Conservation (phyloP, 129 eudicot species). For the Tagetes erecta region DNA sequence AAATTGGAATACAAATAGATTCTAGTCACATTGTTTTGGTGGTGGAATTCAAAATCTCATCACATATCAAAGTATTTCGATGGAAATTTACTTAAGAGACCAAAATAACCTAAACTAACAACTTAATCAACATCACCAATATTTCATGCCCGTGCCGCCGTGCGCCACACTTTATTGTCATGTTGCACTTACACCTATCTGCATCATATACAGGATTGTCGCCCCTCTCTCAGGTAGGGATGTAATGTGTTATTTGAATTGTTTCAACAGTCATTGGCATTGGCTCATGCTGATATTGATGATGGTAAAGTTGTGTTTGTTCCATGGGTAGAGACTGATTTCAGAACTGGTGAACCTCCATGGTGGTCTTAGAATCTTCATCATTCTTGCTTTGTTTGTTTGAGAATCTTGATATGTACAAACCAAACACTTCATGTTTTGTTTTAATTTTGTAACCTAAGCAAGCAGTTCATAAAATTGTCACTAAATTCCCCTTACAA, state of each 20-base stretch:
- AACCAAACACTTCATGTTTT: conserved; percentile 25
- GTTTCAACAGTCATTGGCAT: conserved; percentile 80
- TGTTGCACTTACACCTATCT: too few relatives aligned
- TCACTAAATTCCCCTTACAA: background rate
- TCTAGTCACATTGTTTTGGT: too few relatives aligned
- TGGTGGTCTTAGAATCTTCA: conserved; percentile 68
- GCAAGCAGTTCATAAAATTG: conserved; percentile 23
- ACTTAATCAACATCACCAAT: too few relatives aligned
- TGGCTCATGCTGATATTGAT: conserved; percentile 89
- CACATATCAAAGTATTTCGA: too few relatives aligned
- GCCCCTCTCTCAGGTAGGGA: background rate
- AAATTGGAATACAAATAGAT: too few relatives aligned
- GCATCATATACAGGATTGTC: too few relatives aligned
- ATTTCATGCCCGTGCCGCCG: too few relatives aligned
- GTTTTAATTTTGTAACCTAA: conserved; percentile 21
- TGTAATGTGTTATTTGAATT: background rate
- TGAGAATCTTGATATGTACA: conserved; percentile 27
- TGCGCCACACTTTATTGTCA: too few relatives aligned
- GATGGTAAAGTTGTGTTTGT: conserved; percentile 89
- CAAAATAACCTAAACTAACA: too few relatives aligned
- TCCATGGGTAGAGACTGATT: conserved; percentile 93
- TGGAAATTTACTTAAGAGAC: too few relatives aligned
- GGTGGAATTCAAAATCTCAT: too few relatives aligned
- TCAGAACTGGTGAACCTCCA: conserved; percentile 92
- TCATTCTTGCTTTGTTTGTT: conserved; percentile 15